Conservation (phyloP, 2,329 filamentous ascomycete species). For the Stemphylium beticola region DNA sequence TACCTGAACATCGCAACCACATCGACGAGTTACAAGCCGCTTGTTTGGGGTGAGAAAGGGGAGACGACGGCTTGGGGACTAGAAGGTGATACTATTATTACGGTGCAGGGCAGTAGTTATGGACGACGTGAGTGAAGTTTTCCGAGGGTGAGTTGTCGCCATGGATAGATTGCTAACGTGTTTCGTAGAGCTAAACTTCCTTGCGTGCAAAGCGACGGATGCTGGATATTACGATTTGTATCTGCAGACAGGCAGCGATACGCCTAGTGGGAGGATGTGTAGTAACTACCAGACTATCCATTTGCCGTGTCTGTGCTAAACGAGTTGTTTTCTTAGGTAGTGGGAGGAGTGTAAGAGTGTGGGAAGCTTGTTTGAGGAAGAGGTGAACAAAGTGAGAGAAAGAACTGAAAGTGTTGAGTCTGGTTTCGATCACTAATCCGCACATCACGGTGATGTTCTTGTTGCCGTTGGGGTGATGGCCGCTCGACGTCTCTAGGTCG, state of each 20-base stretch:
- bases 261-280: slow-evolving; percentile 57
- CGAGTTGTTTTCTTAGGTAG: neutral
- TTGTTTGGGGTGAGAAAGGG: slow-evolving; percentile 53
- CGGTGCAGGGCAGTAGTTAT: slow-evolving; percentile 52
- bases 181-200: slow-evolving; percentile 56
- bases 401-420: neutral
- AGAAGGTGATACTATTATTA: slow-evolving; percentile 58
- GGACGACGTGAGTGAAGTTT: slow-evolving; percentile 47
- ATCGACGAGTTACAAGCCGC: slow-evolving; percentile 59
- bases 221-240: slow-evolving; percentile 59
- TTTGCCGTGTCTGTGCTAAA: slow-evolving; percentile 57
- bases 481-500: neutral
- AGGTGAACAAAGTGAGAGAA: neutral
- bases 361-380: neutral
- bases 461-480: neutral
- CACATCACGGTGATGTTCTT: neutral
- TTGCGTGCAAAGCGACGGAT: slow-evolving; percentile 54
- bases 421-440: neutral
- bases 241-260: slow-evolving; percentile 60
- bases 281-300: slow-evolving; percentile 64
- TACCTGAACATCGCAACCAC: slow-evolving; percentile 58
- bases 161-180: neutral
- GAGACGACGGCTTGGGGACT: slow-evolving; percentile 59
- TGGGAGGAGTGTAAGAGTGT: neutral
- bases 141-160: too few relatives aligned